A percentile compares a stretch with the other conserved stretches of the same genome.
Evolutionary conservation across 2,329 filamentous ascomycete species (phyloP).

Genomic region (Cladorrhinum sp.): DNA sequence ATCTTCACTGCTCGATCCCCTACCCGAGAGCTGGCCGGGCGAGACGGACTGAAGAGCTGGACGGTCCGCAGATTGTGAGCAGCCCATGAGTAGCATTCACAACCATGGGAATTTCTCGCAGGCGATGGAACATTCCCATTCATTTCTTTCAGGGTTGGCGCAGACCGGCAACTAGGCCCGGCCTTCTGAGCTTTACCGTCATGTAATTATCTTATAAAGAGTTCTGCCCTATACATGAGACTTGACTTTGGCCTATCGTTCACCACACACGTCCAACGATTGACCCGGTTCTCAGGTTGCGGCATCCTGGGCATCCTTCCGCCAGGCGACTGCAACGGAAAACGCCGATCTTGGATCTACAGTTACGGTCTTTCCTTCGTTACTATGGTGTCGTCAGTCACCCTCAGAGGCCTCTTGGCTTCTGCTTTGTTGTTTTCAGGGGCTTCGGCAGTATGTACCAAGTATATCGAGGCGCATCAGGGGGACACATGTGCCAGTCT

Average conservation of each 20-base stretch:
- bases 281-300: constrained; percentile 1
- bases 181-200: neutral
- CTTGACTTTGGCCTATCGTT: neutral
- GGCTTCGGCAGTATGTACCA: constrained; percentile 20
- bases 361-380: neutral
- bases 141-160: neutral
- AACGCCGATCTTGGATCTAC: neutral
- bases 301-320: neutral
- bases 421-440: constrained; percentile 12
- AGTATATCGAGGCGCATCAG: constrained; percentile 23
- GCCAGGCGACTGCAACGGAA: neutral
- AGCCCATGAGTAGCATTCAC: neutral
- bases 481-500: constrained; percentile 30
- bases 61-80: neutral
- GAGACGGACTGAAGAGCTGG: neutral
- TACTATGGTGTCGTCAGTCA: constrained; percentile 14
- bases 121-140: constrained; percentile 6
- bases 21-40: neutral
- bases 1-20: neutral
- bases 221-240: neutral
- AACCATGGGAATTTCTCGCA: neutral
- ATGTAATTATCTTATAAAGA: neutral
- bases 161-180: neutral
- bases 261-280: neutral
- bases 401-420: constrained; percentile 10